These are phyloP conservation scores for Trichocladium uniseriatum DNA, from an alignment of 495 filamentous ascomycete genomes.

Conservation along the genomic window DNA sequence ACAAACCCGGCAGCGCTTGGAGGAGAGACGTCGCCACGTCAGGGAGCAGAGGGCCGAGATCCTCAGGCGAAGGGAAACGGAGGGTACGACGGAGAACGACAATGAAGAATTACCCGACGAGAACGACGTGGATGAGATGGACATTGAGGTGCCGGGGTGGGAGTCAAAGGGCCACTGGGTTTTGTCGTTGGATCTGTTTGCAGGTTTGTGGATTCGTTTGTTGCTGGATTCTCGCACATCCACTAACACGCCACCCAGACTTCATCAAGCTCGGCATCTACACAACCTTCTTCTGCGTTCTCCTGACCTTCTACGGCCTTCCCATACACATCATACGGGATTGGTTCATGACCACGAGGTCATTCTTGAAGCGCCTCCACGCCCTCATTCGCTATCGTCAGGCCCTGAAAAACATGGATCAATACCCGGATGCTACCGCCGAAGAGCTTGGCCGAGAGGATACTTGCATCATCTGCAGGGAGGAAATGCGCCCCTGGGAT, in stretches of 20 bases:
- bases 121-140: slow-evolving; percentile 80
- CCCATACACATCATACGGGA: slow-evolving; percentile 96
- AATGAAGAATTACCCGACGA: slow-evolving; percentile 51
- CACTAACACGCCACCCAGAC: slow-evolving; percentile 43
- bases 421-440: slow-evolving; percentile 83
- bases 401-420: slow-evolving; percentile 81
- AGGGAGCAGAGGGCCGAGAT: slow-evolving; percentile 54
- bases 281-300: slow-evolving; percentile 81
- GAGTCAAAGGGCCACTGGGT: slow-evolving; percentile 93
- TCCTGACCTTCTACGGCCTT: slow-evolving; percentile 86
- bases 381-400: slow-evolving; percentile 83
- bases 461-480: slow-evolving; percentile 95
- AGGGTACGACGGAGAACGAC: slow-evolving; percentile 32
- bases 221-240: background rate
- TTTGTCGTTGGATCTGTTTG: slow-evolving; percentile 77
- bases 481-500: slow-evolving; percentile 80
- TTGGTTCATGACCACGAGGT: slow-evolving; percentile 84
- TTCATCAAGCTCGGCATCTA: slow-evolving; percentile 86
- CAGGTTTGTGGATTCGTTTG: slow-evolving; percentile 46
- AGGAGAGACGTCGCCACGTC: slow-evolving; percentile 49
- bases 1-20: slow-evolving; percentile 56
- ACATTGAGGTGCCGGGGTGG: slow-evolving; percentile 92
- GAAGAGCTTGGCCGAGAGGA: slow-evolving; percentile 81
- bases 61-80: slow-evolving; percentile 49
- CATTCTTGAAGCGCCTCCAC: slow-evolving; percentile 76